Percentiles rank a stretch among this genome's conserved stretches.
Conservation (phyloP, 2,329 filamentous ascomycete species). For the Penicillium vulpinum region DNA sequence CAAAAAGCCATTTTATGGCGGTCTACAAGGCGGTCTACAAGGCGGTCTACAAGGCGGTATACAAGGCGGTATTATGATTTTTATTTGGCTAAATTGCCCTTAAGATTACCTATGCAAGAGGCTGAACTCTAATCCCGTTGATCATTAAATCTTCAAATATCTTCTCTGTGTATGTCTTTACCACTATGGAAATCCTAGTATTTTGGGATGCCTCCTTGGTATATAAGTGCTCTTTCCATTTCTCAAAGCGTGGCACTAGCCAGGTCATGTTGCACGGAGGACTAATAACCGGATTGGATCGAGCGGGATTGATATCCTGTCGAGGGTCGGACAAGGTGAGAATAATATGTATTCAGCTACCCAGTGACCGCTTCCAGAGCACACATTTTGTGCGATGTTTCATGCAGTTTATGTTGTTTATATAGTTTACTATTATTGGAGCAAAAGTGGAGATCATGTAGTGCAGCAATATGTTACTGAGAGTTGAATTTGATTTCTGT, state of each 20-base stretch:
- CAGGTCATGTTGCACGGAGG: background rate
- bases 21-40: too few species aligned
- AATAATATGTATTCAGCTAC: background rate
- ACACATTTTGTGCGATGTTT: background rate
- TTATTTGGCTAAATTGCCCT: too few species aligned
- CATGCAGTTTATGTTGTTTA: background rate
- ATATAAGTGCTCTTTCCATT: background rate
- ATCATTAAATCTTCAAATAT: background rate
- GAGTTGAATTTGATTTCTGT: constrained; percentile 2
- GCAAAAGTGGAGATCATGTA: background rate
- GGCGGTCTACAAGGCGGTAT: background rate
- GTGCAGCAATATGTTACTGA: background rate
- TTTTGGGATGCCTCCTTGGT: background rate
- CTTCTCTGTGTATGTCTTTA: background rate
- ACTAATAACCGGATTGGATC: background rate
- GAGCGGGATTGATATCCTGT: constrained; percentile 7
- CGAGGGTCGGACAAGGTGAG: constrained; percentile 5
- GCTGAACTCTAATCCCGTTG: background rate
- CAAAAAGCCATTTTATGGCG: too few species aligned
- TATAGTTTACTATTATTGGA: background rate
- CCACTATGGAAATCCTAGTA: background rate
- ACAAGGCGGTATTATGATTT: background rate
- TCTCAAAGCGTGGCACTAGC: background rate
- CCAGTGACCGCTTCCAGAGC: background rate
- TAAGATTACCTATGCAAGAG: background rate